Base-by-base conservation (phyloP, 805 yeast genomes). In the Candida tammaniensis region DNA sequence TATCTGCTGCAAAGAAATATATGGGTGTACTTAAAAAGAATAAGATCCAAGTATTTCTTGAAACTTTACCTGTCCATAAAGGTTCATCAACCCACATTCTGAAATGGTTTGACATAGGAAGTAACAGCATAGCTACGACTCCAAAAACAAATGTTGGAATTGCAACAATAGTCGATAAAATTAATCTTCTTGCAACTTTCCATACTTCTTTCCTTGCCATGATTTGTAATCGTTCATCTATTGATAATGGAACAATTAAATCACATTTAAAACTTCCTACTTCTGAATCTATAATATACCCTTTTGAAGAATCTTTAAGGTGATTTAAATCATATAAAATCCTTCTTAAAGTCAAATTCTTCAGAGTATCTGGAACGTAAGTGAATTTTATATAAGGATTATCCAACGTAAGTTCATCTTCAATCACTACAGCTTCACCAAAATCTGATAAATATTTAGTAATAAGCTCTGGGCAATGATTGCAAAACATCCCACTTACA, bases 81-180 rank as follows among this genome's bases (percentile, higher is more conserved):
- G 86, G 82, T 36, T 65, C 68, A 51, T 76, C 77, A 3, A 78
- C 59, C 80, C 83, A 82, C 40, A 44, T 50, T 17, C 76, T 57
- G 38, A 76, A 68, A 0, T 37, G 16, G 42, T 72, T 67, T 2
- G 54, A 30, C 21, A 55, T 55, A 0, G 76, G 69, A 3, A 78
- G 48, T 27, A 81, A 57, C 5, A 81, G 70, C 88, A 81, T 82
- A 3, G 76, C 80, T n/a, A 82, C 78, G 6, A 81, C 64, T 0
- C 85, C 86, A 45, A 83, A 72, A 4, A 80, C 52, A 50, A 83
- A 80, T 2, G 89, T 80, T 1, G 88, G 82, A 22, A 82, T 72
- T 0, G 82, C 82, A 27, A 79, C 59, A 0, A 75, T 47, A 0
- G 76, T 54, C 0, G 86, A 70, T 7, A 80, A 45, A 0, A 64